A percentile compares a stretch with the other conserved stretches of the same genome.
These are phyloP conservation scores for Agrocybe pediades DNA, from an alignment of 768 basidiomycete species.

Conservation along the genomic window DNA sequence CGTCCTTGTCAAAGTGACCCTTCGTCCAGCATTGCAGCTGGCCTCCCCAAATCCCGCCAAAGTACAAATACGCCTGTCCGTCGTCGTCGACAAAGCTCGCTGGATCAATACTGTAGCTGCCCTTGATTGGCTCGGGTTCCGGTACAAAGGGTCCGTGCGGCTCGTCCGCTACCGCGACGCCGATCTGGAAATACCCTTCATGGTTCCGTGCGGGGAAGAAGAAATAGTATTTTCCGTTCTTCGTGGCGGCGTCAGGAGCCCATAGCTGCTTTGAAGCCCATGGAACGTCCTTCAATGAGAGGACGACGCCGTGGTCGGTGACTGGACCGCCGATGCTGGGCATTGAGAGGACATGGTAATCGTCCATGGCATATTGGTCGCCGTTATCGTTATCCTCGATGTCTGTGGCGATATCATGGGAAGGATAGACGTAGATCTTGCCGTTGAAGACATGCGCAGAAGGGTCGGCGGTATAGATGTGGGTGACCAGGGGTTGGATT, in stretches of 20 bases:
- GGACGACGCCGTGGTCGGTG: slow-evolving; percentile 22
- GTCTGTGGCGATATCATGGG: slow-evolving; percentile 22
- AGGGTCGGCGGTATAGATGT: slow-evolving; percentile 24
- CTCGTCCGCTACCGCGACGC: slow-evolving; percentile 19
- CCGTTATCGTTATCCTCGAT: slow-evolving; percentile 25
- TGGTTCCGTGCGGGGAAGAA: slow-evolving; percentile 23
- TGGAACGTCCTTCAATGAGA: slow-evolving; percentile 18
- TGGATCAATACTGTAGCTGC: slow-evolving; percentile 23
- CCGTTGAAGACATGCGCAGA: slow-evolving; percentile 25
- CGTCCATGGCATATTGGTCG: slow-evolving; percentile 23
- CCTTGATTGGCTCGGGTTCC: slow-evolving; percentile 21
- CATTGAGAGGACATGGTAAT: slow-evolving; percentile 25
- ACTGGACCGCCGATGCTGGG: slow-evolving; percentile 15
- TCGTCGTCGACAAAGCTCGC: slow-evolving; percentile 25
- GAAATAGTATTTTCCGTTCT: slow-evolving; percentile 24
- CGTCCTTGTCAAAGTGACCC: slow-evolving; percentile 10
- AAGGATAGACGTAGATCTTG: slow-evolving; percentile 22
- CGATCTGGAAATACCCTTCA: slow-evolving; percentile 23
- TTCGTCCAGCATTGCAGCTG: slow-evolving; percentile 23
- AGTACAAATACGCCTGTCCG: slow-evolving; percentile 21
- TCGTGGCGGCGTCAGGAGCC: slow-evolving; percentile 23
- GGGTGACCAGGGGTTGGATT: slow-evolving; percentile 44
- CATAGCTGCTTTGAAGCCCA: slow-evolving; percentile 25
- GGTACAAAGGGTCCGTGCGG: slow-evolving; percentile 21
- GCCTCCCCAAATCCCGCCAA: slow-evolving; percentile 24